phyloP scores from a whole-genome alignment of 257 asterid species.

The Phtheirospermum japonicum region DNA sequence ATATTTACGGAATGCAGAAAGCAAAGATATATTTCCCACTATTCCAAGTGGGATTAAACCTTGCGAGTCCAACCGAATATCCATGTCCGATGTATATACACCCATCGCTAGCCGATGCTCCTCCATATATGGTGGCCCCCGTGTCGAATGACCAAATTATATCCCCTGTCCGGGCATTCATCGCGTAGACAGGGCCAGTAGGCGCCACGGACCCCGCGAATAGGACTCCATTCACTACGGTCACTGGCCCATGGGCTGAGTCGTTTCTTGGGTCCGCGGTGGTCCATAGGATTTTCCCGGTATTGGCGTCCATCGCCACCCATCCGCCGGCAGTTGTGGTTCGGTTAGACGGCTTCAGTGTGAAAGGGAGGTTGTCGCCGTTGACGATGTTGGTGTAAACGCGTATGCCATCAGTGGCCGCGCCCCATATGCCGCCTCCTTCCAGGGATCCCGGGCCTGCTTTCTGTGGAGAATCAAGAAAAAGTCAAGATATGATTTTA shows the following conservation, averaged over 20 bases:
- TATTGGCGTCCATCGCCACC: conserved; percentile 76
- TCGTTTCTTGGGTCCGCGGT: conserved; percentile 79
- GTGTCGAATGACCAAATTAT: conserved; percentile 57
- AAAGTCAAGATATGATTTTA: too few species aligned
- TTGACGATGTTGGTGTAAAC: conserved; percentile 71
- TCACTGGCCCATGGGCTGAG: conserved; percentile 59
- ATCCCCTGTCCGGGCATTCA: conserved; percentile 61
- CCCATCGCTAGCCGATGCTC: conserved; percentile 70
- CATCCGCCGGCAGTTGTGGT: conserved; percentile 70
- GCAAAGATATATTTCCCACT: conserved; percentile 65
- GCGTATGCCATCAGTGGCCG: conserved; percentile 58
- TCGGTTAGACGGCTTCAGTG: conserved; percentile 47
- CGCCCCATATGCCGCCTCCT: conserved; percentile 88
- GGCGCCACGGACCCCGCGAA: conserved; percentile 68
- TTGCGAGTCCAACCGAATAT: conserved; percentile 49
- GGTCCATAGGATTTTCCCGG: conserved; percentile 65
- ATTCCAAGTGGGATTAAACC: conserved; percentile 73
- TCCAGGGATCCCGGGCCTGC: conserved; percentile 70
- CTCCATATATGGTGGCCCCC: conserved; percentile 71
- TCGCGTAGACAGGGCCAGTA: conserved; percentile 63
- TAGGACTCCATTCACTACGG: conserved; percentile 56
- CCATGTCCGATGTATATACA: conserved; percentile 75
- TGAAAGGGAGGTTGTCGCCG: conserved; percentile 38
- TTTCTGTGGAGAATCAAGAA: conserved; percentile 24
- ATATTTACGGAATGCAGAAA: conserved; percentile 41